Base-by-base conservation (phyloP, 768 basidiomycete species). In the Boletus barrowsii region DNA sequence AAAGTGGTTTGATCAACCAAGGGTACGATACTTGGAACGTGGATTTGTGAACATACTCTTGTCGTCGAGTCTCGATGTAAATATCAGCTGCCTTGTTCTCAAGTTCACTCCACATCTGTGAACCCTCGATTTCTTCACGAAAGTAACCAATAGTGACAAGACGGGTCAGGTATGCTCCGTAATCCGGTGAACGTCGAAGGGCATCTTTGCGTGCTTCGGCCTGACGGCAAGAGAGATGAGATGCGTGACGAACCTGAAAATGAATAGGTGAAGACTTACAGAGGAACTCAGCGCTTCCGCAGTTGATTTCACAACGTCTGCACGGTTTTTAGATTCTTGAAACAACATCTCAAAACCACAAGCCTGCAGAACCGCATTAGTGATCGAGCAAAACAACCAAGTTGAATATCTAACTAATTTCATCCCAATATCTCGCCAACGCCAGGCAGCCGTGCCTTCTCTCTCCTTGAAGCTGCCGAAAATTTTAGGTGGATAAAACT, bases 311-410 rank as follows among this genome's bases (percentile, higher is more conserved):
- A 72, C 58, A 11, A 59, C 66, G 39, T 77, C 76, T 53, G 73
- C 72, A 40, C 82, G 81, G 44, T 79, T 75, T 69, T 88, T 87
- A 54, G 82, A 87, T 66, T 93, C 93, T 67, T 90, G 86, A 67
- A 90, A 98, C 39, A 97, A 79, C 80, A 98, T 99, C 74, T 99
- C 97, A 57, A 98, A 98, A 2, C 97, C 97, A 58, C 92, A 92
- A 3, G 93, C 86, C 88, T 95, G 64, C 9, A 42, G 47, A 22
- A 10, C 9, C n/a, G 37, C 14, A 47, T 61, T 44, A 49, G 41
- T 7, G 8, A 18, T 10, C 18, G 17, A 42, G 20, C 8, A 20
- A 24, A 49, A 32, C 40, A 5, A 14, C 4, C 44, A 35, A 44
- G 17, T 40, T 3, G 24, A 45, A 14, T 22, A 37, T 70, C 82